Conservation (phyloP, 1,284 basidiomycete species). For the Ganoderma sp. region DNA sequence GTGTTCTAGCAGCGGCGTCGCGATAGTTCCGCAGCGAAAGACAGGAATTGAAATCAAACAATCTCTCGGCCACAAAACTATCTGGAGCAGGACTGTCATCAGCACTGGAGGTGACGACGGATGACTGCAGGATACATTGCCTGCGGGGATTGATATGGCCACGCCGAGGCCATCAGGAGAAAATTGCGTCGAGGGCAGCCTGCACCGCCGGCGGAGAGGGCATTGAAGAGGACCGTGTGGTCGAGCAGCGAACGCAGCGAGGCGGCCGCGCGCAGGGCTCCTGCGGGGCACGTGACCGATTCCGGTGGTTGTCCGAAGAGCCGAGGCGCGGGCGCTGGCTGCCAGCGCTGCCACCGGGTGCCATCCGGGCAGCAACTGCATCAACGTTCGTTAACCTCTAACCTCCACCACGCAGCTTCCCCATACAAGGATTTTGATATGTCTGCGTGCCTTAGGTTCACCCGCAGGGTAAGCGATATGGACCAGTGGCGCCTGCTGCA, state of each 20-base stretch:
- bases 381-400: not conserved
- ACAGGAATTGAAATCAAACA: not conserved
- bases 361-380: not conserved
- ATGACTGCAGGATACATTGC: not conserved
- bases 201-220: too few relatives aligned
- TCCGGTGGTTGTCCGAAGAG: conserved; percentile 1
- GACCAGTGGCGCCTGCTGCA: not conserved
- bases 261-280: not conserved
- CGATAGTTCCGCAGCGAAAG: not conserved
- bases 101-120: not conserved
- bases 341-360: not conserved
- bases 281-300: not conserved
- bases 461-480: conserved; percentile 28
- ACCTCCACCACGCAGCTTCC: conserved; percentile 1
- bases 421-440: conserved; percentile 13
- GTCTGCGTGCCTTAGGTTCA: conserved; percentile 34
- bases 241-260: not conserved
- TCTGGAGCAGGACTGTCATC: not conserved
- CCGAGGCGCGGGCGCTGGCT: not conserved
- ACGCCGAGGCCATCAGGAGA: not conserved
- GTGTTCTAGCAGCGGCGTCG: not conserved
- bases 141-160: not conserved
- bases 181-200: not conserved
- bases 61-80: not conserved
- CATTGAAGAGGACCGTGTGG: not conserved